These are phyloP conservation scores for Petunia hybrid DNA, from an alignment of 305 asterid species.

Conservation along the genomic window DNA sequence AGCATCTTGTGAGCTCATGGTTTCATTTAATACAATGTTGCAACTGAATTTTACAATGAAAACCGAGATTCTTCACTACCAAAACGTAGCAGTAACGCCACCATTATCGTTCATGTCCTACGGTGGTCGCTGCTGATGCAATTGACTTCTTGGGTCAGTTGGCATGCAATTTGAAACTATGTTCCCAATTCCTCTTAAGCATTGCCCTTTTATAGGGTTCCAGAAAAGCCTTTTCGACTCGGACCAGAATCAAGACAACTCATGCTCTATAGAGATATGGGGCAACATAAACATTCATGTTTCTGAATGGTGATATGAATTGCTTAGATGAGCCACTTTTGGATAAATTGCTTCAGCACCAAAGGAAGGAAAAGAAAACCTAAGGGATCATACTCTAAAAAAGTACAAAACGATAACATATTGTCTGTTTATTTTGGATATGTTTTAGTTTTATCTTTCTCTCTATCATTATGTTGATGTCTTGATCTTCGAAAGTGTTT, in stretches of 20 bases:
- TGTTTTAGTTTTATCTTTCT: too few species aligned
- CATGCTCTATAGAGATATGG: not conserved
- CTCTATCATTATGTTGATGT: too few species aligned
- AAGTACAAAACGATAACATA: too few species aligned
- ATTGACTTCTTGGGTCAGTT: too few species aligned
- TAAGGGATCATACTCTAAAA: too few species aligned
- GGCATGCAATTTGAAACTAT: too few species aligned
- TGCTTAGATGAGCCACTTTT: not conserved
- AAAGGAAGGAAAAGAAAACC: too few species aligned
- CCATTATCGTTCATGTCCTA: not conserved
- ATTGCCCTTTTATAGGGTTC: too few species aligned
- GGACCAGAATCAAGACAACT: not conserved
- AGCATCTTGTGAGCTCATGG: constrained; percentile 7
- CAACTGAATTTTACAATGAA: not conserved
- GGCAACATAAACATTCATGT: not conserved
- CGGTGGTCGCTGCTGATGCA: not conserved
- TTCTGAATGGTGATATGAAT: not conserved
- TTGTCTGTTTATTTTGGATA: too few species aligned
- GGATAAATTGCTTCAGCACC: too few species aligned
- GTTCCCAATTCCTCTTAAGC: too few species aligned
- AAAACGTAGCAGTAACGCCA: not conserved
- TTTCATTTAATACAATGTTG: not conserved
- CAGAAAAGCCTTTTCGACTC: not conserved
- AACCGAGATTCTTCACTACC: not conserved
- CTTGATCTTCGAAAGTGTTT: too few species aligned